Evolutionary conservation across 805 yeast genomes (phyloP).

Genomic region (Wickerhamomyces subpelliculosus): DNA sequence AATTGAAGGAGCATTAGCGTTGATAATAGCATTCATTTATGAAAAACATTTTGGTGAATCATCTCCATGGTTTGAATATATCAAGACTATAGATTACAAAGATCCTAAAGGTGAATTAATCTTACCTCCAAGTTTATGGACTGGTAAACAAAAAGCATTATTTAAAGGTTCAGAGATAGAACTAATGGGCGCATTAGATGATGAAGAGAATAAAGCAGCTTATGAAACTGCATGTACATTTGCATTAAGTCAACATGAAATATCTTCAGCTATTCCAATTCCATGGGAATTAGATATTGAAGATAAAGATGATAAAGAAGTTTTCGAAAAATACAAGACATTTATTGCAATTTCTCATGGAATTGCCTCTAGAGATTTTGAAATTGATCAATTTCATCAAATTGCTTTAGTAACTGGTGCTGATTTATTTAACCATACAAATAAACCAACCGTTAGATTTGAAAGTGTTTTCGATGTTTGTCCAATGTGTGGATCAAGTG

Average conservation of each 20-base stretch:
- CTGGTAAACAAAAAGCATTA: conserved; percentile 34
- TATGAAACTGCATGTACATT: conserved; percentile 30
- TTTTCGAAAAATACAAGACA: conserved; percentile 25
- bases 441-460: conserved; percentile 59
- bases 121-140: conserved; percentile 66
- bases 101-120: conserved; percentile 25
- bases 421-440: conserved; percentile 76
- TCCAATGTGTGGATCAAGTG: conserved; percentile 38
- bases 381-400: conserved; percentile 68
- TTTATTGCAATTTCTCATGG: conserved; percentile 57
- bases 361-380: conserved; percentile 74
- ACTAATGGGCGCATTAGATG: conserved; percentile 51
- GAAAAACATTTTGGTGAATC: conserved; percentile 50
- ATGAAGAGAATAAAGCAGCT: conserved; percentile 32
- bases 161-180: conserved; percentile 57
- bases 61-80: conserved; percentile 79
- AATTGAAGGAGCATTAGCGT: conserved; percentile 57
- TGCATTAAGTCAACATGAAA: conserved; percentile 21
- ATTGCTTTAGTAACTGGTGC: conserved; percentile 86
- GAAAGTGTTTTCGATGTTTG: conserved; percentile 50
- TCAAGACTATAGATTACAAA: conserved; percentile 39
- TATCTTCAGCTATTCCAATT: conserved; percentile 18
- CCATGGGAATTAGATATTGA: conserved; percentile 26
- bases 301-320: conserved; percentile 18
- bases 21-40: conserved; percentile 65